Conservation (phyloP, 208 protist genomes). For the Trypanosoma scelopori region DNA sequence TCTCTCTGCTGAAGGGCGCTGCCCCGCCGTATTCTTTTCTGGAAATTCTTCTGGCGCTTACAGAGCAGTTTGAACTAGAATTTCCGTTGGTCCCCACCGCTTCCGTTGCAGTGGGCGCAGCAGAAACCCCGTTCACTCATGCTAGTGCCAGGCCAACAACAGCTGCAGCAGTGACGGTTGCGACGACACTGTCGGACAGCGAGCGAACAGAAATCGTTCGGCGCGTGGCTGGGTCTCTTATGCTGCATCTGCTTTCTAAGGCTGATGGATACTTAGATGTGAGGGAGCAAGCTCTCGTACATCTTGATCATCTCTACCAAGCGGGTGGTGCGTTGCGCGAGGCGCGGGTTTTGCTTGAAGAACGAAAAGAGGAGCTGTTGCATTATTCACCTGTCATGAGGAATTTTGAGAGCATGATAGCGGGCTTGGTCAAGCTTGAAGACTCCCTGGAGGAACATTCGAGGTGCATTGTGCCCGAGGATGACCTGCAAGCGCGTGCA, state of each 20-base stretch:
- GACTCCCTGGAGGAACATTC: constrained; percentile 65
- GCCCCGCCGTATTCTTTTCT: constrained; percentile 59
- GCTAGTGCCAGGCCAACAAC: background rate
- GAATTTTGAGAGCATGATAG: constrained; percentile 42
- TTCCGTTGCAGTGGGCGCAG: background rate
- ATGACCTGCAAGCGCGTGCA: constrained; percentile 55
- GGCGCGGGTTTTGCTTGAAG: constrained; percentile 41
- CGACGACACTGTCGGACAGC: constrained; percentile 14
- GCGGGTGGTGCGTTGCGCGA: constrained; percentile 51
- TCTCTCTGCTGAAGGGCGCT: constrained; percentile 50
- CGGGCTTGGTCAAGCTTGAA: constrained; percentile 33
- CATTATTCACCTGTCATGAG: constrained; percentile 50
- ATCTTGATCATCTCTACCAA: constrained; percentile 49
- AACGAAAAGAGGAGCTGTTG: constrained; percentile 51
- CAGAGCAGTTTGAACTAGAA: constrained; percentile 71
- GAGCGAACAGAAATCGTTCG: constrained; percentile 36
- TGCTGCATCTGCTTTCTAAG: constrained; percentile 72
- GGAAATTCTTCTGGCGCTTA: constrained; percentile 65
- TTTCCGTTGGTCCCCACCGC: constrained; percentile 43
- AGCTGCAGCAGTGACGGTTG: background rate
- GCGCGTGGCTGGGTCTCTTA: constrained; percentile 62
- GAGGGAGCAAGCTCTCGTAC: constrained; percentile 42
- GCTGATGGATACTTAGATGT: constrained; percentile 65
- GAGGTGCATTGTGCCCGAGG: constrained; percentile 49
- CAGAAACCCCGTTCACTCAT: background rate